Evolutionary conservation across 108 stramenopile species (phyloP), one percentile per base, ranked within the genome.

Genomic region (Cyclotella baltica): DNA sequence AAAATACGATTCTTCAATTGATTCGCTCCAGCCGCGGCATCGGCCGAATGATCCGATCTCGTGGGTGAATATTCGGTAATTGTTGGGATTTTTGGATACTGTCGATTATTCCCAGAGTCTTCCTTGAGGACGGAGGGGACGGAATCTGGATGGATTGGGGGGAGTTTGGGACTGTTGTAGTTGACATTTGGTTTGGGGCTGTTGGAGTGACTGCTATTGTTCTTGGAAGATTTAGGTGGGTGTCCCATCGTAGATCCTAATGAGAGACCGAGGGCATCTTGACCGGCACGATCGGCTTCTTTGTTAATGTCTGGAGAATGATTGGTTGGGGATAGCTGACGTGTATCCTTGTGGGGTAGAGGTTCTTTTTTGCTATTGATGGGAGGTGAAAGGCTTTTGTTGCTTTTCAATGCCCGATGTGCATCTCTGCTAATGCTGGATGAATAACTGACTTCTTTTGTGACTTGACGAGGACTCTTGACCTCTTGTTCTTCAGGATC

Each of bases 11-110:
- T 37, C 10, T 28, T 34, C 36, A 55, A 33, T n/a, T 66, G 75
- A 23, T 43, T 64, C n/a, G 43, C 57, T 33, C 75, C 75, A 4
- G 75, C 75, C 0, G 75, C 75, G 47, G 75, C 75, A 67, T 76
- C 75, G 13, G 75, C 75, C 0, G 75, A 76, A 67, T 76, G 75
- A 67, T 76, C 75, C 0, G 66, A 59, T 47, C 66, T 50, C 13
- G 75, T 67, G 2, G 75, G 75, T 30, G 66, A 67, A 40, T n/a
- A 46, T 34, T 58, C 53, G 43, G 56, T 36, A 30, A 58, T 13
- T 3, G 64, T 19, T 2, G 56, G 40, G 28, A 25, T 63, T n/a
- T n/a, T n/a, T n/a, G n/a, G n/a, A n/a, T n/a, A n/a, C n/a, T n/a
- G n/a, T n/a, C n/a, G 40, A 23, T 23, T 34, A 1, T 29, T 61